Evolutionary conservation across 306 rosid species (phyloP).

Genomic region (Lathyrus tuberosus): DNA sequence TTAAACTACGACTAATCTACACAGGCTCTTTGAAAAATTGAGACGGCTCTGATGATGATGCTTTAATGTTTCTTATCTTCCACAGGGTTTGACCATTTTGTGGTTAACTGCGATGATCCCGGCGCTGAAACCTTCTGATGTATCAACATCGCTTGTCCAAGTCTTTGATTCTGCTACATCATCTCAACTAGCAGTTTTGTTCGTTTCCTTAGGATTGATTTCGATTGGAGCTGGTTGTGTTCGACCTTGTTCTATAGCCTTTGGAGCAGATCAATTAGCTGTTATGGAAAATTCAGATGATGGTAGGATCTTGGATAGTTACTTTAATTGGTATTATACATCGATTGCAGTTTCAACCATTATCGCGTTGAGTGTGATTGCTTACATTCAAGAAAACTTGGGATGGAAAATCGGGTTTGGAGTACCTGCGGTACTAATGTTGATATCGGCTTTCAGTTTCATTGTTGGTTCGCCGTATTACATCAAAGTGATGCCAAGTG

Average conservation of each 20-base stretch:
- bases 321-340: slow-evolving; percentile 56
- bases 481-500: slow-evolving; percentile 39
- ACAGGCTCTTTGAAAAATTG: too few relatives aligned
- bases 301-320: slow-evolving; percentile 47
- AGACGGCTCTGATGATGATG: neutral
- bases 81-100: slow-evolving; percentile 48
- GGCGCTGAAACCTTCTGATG: slow-evolving; percentile 43
- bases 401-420: slow-evolving; percentile 64
- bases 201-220: slow-evolving; percentile 50
- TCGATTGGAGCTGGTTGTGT: slow-evolving; percentile 68
- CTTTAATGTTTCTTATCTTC: slow-evolving; percentile 1
- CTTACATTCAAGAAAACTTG: slow-evolving; percentile 52
- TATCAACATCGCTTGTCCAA: neutral
- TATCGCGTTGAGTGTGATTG: slow-evolving; percentile 44
- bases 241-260: slow-evolving; percentile 62
- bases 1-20: too few relatives aligned
- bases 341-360: slow-evolving; percentile 39
- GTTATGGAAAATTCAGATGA: slow-evolving; percentile 29
- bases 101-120: slow-evolving; percentile 59
- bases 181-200: slow-evolving; percentile 44
- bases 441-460: slow-evolving; percentile 44
- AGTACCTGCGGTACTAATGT: slow-evolving; percentile 48
- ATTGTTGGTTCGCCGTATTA: slow-evolving; percentile 49
- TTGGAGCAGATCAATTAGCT: slow-evolving; percentile 60
- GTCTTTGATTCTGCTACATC: slow-evolving; percentile 38